A percentile compares a stretch with the other conserved stretches of the same genome.
These are phyloP conservation scores for Zostera marina DNA, from an alignment of 116 monocot species.

Conservation along the genomic window DNA sequence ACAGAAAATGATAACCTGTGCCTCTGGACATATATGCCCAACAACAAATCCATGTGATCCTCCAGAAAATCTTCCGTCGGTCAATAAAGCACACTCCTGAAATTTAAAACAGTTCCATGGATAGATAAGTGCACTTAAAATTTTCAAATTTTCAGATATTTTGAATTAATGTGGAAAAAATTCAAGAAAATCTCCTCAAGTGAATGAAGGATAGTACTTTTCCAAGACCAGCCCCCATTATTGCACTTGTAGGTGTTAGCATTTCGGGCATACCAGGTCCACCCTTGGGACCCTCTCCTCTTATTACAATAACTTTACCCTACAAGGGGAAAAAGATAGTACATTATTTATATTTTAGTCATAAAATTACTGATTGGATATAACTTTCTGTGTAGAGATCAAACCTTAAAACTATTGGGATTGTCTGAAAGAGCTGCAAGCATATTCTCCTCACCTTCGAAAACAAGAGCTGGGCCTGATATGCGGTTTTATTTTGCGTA, in stretches of 20 bases:
- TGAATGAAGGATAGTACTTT: slow-evolving; percentile 34
- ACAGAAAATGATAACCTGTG: slow-evolving; percentile 45
- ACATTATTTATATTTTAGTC: background rate
- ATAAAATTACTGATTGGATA: background rate
- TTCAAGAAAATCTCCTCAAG: background rate
- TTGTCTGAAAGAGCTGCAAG: slow-evolving; percentile 78
- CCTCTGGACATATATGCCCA: slow-evolving; percentile 94
- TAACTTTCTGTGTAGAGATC: background rate
- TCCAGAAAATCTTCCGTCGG: slow-evolving; percentile 97
- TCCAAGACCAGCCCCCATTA: slow-evolving; percentile 96
- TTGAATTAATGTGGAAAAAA: background rate
- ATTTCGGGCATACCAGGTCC: slow-evolving; percentile 99
- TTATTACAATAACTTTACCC: slow-evolving; percentile 89
- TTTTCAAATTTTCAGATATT: too few relatives aligned
- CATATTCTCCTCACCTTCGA: slow-evolving; percentile 97
- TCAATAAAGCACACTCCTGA: slow-evolving; percentile 90
- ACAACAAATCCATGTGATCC: slow-evolving; percentile 98
- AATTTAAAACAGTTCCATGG: background rate
- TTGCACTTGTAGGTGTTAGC: slow-evolving; percentile 96
- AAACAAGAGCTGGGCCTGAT: slow-evolving; percentile 87
- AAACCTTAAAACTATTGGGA: slow-evolving; percentile 78
- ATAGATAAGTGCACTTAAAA: too few relatives aligned
- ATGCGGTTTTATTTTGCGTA: background rate
- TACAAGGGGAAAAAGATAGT: slow-evolving; percentile 3
- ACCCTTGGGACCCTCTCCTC: slow-evolving; percentile 95